Percentiles rank a stretch among this genome's conserved stretches.
phyloP scores from a whole-genome alignment of 2,329 filamentous ascomycete genomes.

The Phyllosticta capitalensis region DNA sequence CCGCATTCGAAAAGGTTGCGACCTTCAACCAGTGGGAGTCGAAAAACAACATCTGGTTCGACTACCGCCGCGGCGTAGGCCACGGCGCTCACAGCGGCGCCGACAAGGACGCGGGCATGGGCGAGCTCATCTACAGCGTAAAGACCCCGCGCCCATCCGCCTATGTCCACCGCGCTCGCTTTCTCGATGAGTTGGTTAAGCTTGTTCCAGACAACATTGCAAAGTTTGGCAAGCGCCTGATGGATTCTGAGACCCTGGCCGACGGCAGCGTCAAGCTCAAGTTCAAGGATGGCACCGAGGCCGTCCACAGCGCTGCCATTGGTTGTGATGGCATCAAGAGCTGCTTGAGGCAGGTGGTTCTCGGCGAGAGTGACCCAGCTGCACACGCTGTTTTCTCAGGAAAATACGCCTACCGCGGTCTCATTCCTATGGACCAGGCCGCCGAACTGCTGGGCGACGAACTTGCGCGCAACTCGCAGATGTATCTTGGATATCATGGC shows the following conservation, averaged over 20 bases:
- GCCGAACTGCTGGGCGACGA: constrained; percentile 40
- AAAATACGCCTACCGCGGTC: constrained; percentile 53
- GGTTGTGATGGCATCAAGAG: constrained; percentile 59
- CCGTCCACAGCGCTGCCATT: constrained; percentile 40
- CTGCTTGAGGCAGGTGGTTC: constrained; percentile 41
- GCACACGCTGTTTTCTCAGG: constrained; percentile 43
- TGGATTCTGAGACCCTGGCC: constrained; percentile 17
- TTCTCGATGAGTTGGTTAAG: constrained; percentile 40
- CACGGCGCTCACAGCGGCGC: constrained; percentile 13
- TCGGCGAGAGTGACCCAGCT: constrained; percentile 39
- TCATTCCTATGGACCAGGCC: constrained; percentile 51
- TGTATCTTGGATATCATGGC: constrained; percentile 48
- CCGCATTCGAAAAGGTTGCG: constrained; percentile 34
- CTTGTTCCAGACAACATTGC: constrained; percentile 34
- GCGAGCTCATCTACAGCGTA: constrained; percentile 20
- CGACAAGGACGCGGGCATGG: constrained; percentile 12
- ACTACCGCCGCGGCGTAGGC: constrained; percentile 30
- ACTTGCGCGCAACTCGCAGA: constrained; percentile 40
- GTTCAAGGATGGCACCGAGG: constrained; percentile 38
- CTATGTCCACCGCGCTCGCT: constrained; percentile 39
- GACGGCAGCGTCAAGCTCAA: constrained; percentile 23
- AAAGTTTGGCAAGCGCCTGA: constrained; percentile 31
- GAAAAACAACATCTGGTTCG: constrained; percentile 34
- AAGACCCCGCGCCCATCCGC: constrained; percentile 14
- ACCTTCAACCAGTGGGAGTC: constrained; percentile 29